Conservation (phyloP, 768 basidiomycete genomes). For the Cystofilobasidium ferigula region DNA sequence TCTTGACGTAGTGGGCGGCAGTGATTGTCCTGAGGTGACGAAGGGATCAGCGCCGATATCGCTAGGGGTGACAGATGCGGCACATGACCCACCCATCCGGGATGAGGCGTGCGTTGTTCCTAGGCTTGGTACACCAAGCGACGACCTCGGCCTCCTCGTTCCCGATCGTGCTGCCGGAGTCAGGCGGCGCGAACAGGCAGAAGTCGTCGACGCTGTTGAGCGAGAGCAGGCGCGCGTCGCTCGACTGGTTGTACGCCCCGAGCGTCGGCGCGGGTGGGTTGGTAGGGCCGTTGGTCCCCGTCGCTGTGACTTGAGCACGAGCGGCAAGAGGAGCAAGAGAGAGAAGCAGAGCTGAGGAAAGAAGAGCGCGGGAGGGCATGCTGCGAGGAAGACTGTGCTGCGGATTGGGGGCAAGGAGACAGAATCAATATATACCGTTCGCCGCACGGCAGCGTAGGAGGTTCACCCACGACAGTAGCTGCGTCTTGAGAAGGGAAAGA, state of each 20-base stretch:
- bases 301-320: neutral
- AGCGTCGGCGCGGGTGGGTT: slow-evolving; percentile 20
- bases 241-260: slow-evolving; percentile 18
- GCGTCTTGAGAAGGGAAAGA: too few species aligned
- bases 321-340: neutral
- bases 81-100: slow-evolving; percentile 39
- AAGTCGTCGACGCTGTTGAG: slow-evolving; percentile 26
- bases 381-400: neutral
- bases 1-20: slow-evolving; percentile 41
- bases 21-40: slow-evolving; percentile 1
- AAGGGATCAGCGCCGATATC: too few species aligned
- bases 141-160: slow-evolving; percentile 46
- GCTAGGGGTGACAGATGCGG: too few species aligned
- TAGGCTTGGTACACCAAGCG: slow-evolving; percentile 34
- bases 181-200: slow-evolving; percentile 30
- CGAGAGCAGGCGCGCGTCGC: slow-evolving; percentile 10
- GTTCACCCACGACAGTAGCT: too few species aligned
- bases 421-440: too few species aligned
- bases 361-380: neutral
- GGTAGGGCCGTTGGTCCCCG: slow-evolving; percentile 5
- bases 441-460: too few species aligned
- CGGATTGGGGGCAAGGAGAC: neutral
- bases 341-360: neutral
- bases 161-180: slow-evolving; percentile 49
- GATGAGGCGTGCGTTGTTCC: slow-evolving; percentile 42